phyloP scores from a whole-genome alignment of 2,329 filamentous ascomycete species.

The Cercospora janseana region DNA sequence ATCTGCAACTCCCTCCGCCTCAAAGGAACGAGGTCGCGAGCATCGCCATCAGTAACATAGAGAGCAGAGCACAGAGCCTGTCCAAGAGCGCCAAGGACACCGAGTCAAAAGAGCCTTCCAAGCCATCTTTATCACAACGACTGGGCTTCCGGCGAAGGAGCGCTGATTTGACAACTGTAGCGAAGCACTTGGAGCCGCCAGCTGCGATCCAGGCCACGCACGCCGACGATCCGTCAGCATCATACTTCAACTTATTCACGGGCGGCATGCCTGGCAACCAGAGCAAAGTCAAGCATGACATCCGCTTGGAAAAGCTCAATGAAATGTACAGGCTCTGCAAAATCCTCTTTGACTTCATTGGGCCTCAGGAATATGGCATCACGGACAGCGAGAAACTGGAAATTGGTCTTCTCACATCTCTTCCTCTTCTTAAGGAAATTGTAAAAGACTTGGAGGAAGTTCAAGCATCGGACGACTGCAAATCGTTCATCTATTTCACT shows the following conservation, averaged over 20 bases:
- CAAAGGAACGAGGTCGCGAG: conserved; percentile 27
- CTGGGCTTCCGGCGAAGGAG: conserved; percentile 56
- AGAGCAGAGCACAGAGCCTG: conserved; percentile 11
- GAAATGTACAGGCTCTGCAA: conserved; percentile 93
- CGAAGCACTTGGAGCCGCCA: conserved; percentile 12
- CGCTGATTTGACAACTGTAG: conserved; percentile 39
- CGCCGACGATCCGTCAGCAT: conserved; percentile 50
- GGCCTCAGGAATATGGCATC: conserved; percentile 97
- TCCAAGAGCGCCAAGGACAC: conserved; percentile 8
- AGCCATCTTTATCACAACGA: conserved; percentile 43
- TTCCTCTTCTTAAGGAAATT: conserved; percentile 93
- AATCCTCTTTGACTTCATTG: conserved; percentile 96
- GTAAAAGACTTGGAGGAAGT: conserved; percentile 96
- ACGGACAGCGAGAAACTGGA: conserved; percentile 96
- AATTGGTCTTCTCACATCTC: conserved; percentile 88
- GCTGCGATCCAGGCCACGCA: conserved; percentile 19
- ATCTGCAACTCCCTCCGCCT: conserved; percentile 23
- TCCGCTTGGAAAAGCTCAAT: conserved; percentile 79
- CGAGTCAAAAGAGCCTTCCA: conserved; percentile 15
- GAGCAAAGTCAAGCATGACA: conserved; percentile 77
- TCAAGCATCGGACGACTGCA: conserved; percentile 89
- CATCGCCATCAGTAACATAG: conserved; percentile 20
- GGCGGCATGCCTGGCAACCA: conserved; percentile 56
- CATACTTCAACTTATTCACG: conserved; percentile 87
- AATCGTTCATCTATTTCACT: conserved; percentile 98